These are phyloP conservation scores for Talaromyces verruculosus DNA, from an alignment of 2,329 filamentous ascomycete genomes.

Conservation along the genomic window DNA sequence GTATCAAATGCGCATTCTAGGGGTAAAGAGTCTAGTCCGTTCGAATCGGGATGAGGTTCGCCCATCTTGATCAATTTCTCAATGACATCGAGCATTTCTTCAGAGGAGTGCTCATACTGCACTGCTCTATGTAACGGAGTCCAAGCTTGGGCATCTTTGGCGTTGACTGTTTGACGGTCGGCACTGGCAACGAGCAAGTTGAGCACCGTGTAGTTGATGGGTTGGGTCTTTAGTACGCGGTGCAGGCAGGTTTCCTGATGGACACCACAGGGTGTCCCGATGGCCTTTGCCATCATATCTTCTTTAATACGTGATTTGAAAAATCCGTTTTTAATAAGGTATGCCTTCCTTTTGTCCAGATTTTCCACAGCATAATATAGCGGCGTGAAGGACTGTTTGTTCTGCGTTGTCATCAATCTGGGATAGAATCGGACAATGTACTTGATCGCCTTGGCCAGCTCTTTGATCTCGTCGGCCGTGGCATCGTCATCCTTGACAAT, in stretches of 20 bases:
- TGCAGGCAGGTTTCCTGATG: background rate
- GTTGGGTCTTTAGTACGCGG: background rate
- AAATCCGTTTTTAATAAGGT: background rate
- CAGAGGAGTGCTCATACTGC: background rate
- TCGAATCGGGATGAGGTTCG: background rate
- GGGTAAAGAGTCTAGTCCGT: background rate
- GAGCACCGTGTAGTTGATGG: background rate
- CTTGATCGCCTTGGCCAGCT: background rate
- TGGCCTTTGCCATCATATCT: background rate
- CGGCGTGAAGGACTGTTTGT: background rate
- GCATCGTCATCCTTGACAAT: background rate
- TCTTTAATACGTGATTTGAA: conserved; percentile 1
- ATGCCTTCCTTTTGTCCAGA: background rate
- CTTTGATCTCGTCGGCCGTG: background rate
- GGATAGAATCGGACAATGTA: background rate
- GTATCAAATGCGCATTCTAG: background rate
- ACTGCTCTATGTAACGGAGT: background rate
- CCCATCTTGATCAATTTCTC: background rate
- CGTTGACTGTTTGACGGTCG: background rate
- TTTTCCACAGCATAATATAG: background rate
- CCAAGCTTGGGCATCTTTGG: background rate
- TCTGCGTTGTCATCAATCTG: background rate
- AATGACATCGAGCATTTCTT: background rate
- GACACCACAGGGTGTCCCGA: background rate
- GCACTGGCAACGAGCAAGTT: background rate